Base-by-base conservation (phyloP, 2,329 filamentous ascomycete genomes). In the Apiospora sp. region DNA sequence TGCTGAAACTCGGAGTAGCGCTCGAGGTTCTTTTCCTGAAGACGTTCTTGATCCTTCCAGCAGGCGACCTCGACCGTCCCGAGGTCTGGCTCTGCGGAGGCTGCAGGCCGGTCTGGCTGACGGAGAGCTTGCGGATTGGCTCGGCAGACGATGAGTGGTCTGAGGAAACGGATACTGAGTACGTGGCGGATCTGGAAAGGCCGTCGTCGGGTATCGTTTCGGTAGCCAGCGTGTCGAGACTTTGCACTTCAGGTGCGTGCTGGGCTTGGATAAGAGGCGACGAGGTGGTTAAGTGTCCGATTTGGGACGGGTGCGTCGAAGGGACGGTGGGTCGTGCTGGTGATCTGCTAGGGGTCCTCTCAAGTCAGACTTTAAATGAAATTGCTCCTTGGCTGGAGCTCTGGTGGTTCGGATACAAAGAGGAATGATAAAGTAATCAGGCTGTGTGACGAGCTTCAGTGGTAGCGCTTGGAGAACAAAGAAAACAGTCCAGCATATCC, bases 41-140 rank as follows among this genome's bases (percentile, higher is more conserved):
- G 16, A 92, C 92, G 79, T 92, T 91, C 80, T 89, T 92, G 74
- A 96, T 85, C 78, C 91, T 93, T 78, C 91, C 89, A 70, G 89
- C 90, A 14, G 93, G 92, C 13, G 94, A 95, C 27, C 89, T 86
- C 34, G 90, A 90, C 73, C 92, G 89, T 76, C 88, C 88, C 74
- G 84, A 83, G 67, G 83, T 80, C 73, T 84, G 83, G 77, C 82
- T 84, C 75, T 78, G 79, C 68, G 84, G 85, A 71, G 81, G 83
- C 76, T 81, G 85, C 73, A 85, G 84, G 73, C 78, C 82, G 67
- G 82, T 82, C 69, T 82, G 80, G 77, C 79, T 81, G 71, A 72
- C 75, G 49, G 79, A 83, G 74, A 67, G 79, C 72, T 61, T 78
- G 74, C 68, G 77, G 75, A 74, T 74, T 73, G 73, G 81, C 49